Evolutionary conservation across 371 early-diverging fungal species (phyloP).

Genomic region (Mucor lusitanicus): DNA sequence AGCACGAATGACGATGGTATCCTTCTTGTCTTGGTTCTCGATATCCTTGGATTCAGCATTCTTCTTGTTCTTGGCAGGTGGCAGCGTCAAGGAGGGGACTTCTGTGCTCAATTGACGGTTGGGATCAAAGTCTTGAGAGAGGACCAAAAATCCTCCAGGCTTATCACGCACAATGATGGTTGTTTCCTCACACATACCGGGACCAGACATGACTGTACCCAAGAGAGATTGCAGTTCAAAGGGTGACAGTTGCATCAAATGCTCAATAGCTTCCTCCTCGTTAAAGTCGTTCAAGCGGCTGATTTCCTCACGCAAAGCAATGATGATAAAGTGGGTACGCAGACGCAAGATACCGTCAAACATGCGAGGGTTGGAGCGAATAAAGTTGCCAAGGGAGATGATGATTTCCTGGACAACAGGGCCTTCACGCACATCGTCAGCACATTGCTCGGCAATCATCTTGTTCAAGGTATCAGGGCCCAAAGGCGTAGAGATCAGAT

Average conservation of each 20-base stretch:
- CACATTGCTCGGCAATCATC: conserved; percentile 65
- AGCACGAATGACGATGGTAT: conserved; percentile 42
- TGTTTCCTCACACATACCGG: conserved; percentile 51
- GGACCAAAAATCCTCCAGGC: conserved; percentile 46
- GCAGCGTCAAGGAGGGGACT: conserved; percentile 24
- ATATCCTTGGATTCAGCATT: background rate
- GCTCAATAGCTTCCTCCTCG: conserved; percentile 81
- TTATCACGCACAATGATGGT: conserved; percentile 53
- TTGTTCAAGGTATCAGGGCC: conserved; percentile 67
- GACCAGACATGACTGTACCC: conserved; percentile 74
- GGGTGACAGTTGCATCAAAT: conserved; percentile 80
- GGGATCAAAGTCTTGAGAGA: conserved; percentile 27
- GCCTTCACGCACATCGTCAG: conserved; percentile 82
- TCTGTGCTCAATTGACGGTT: conserved; percentile 13
- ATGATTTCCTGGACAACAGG: conserved; percentile 86
- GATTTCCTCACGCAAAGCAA: conserved; percentile 86
- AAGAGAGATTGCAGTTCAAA: conserved; percentile 79
- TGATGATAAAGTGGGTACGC: conserved; percentile 80
- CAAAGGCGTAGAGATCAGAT: conserved; percentile 68
- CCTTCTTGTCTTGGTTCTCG: background rate
- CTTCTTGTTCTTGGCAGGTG: background rate
- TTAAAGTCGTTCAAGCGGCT: conserved; percentile 70
- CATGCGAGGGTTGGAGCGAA: conserved; percentile 67
- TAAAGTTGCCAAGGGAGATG: conserved; percentile 77
- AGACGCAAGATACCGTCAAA: conserved; percentile 86